phyloP scores from a whole-genome alignment of 2,329 filamentous ascomycete genomes.

The Aspergillus floridensis region DNA sequence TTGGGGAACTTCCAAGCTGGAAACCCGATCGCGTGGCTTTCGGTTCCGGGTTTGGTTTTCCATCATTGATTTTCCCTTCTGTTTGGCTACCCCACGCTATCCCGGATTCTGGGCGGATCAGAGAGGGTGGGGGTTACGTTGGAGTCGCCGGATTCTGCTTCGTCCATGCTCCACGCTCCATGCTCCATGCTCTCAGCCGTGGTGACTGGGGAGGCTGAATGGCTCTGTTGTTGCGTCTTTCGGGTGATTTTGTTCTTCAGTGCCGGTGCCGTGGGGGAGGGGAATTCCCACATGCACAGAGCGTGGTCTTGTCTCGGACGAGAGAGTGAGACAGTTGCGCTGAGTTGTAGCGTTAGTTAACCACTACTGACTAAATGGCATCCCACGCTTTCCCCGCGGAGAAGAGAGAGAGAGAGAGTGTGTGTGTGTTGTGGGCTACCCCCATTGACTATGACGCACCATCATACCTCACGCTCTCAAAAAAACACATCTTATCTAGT shows the following conservation, averaged over 20 bases:
- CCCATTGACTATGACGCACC: background rate
- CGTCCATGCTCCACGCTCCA: no score
- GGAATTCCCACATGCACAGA: no score
- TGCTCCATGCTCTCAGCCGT: no score
- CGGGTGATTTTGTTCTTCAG: no score
- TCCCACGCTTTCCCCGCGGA: background rate
- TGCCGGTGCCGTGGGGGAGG: no score
- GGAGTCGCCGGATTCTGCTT: no score
- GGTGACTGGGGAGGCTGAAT: no score
- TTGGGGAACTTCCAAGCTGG: background rate
- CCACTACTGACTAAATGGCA: background rate
- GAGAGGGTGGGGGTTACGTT: background rate
- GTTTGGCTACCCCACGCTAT: constrained; percentile 13
- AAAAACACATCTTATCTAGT: background rate
- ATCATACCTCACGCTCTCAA: background rate
- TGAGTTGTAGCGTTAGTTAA: background rate
- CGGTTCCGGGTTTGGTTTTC: constrained; percentile 12
- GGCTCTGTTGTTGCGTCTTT: no score
- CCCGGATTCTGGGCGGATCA: background rate
- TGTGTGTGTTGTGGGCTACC: background rate
- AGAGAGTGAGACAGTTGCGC: background rate
- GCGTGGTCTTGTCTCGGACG: background rate
- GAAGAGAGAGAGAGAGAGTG: no score
- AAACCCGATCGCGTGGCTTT: constrained; percentile 8
- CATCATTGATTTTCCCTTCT: background rate